Conservation (phyloP, 2,329 filamentous ascomycete genomes). For the Ceratocystis alfenasii region DNA sequence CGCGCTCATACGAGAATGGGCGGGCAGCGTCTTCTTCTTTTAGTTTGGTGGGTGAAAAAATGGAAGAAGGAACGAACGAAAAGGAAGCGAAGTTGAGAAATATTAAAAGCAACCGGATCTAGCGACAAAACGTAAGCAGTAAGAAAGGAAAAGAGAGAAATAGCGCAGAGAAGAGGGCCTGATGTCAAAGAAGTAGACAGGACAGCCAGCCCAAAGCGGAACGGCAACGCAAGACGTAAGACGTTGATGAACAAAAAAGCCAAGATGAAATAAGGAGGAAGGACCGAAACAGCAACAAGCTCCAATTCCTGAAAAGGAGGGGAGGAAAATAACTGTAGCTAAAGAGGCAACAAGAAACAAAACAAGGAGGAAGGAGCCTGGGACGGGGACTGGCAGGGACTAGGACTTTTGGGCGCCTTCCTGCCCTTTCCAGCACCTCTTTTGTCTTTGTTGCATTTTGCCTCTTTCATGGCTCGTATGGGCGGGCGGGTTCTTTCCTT, state of each 20-base stretch:
- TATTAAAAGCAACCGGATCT: neutral
- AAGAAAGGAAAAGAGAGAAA: constrained; percentile 17
- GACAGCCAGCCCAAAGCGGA: neutral
- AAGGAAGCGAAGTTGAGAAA: constrained; percentile 15
- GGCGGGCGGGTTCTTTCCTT: too few species aligned
- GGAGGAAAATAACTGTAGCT: neutral
- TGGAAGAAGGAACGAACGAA: neutral
- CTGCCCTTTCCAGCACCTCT: neutral
- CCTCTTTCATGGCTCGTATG: too few species aligned
- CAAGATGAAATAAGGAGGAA: constrained; percentile 1
- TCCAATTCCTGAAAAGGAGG: neutral
- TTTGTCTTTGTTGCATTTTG: neutral
- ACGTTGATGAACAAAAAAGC: neutral
- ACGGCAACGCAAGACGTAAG: neutral
- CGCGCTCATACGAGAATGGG: too few species aligned
- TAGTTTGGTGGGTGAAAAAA: too few species aligned
- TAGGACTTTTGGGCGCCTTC: neutral
- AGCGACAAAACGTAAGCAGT: constrained; percentile 22
- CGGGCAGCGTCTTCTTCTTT: too few species aligned
- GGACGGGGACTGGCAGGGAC: neutral
- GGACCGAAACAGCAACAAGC: too few species aligned
- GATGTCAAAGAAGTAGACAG: neutral
- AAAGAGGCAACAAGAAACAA: neutral
- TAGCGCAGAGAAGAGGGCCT: neutral
- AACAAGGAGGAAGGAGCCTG: neutral